A percentile compares a stretch with the other conserved stretches of the same genome.
Evolutionary conservation across 768 basidiomycete genomes (phyloP).

Genomic region (Sistotremastrum niveocremeum): DNA sequence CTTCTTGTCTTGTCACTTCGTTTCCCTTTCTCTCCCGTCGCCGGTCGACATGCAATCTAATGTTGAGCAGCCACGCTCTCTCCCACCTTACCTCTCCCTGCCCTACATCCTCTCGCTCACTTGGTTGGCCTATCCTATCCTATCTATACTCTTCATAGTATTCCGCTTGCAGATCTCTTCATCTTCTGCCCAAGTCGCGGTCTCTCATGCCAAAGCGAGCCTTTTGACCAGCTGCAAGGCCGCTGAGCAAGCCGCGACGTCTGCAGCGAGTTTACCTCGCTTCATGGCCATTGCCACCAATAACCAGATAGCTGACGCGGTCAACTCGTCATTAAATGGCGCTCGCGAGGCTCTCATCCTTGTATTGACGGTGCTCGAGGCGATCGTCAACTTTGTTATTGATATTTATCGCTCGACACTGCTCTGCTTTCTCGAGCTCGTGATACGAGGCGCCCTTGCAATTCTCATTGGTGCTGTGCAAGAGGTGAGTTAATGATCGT

Average conservation of each 20-base stretch:
- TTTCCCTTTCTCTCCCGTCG: too few species aligned
- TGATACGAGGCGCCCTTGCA: constrained; percentile 67
- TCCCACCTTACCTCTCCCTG: constrained; percentile 76
- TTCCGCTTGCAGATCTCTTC: constrained; percentile 71
- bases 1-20: too few species aligned
- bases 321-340: constrained; percentile 66
- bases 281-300: constrained; percentile 80
- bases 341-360: constrained; percentile 62
- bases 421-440: constrained; percentile 85
- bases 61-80: constrained; percentile 11
- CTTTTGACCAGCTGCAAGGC: constrained; percentile 78
- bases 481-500: constrained; percentile 38
- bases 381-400: constrained; percentile 81
- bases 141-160: constrained; percentile 79
- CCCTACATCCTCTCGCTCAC: constrained; percentile 73
- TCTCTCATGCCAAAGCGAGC: constrained; percentile 56
- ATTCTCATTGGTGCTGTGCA: constrained; percentile 74
- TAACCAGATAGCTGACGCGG: constrained; percentile 58
- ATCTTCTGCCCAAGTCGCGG: constrained; percentile 49
- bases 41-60: not conserved
- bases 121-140: constrained; percentile 84
- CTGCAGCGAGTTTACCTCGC: constrained; percentile 78
- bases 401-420: constrained; percentile 88
- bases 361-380: constrained; percentile 74
- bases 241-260: constrained; percentile 69